Percentiles rank a stretch among this genome's conserved stretches.
Conservation (phyloP, 2,329 filamentous ascomycete species). For the Arthrobotrys sphaeroides region DNA sequence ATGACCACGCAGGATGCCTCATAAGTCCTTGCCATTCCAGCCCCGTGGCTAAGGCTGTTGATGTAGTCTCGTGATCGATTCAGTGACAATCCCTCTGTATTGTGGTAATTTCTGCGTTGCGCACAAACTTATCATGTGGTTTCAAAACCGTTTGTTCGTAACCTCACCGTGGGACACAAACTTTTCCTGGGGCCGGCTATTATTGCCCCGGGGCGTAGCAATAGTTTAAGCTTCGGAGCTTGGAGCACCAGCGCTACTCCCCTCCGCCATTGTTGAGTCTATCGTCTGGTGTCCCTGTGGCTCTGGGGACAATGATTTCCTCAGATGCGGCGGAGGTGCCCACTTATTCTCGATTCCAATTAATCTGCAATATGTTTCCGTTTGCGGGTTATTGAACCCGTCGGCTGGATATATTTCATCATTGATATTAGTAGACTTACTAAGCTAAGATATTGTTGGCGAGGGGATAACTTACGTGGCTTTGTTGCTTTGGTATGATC, state of each 20-base stretch:
- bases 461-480: constrained; percentile 63
- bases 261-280: not conserved
- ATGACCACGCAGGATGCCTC: too few relatives aligned
- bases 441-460: too few relatives aligned
- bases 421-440: not conserved
- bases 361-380: constrained; percentile 79
- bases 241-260: not conserved
- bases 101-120: too few relatives aligned
- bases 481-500: constrained; percentile 68
- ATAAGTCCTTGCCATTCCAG: too few relatives aligned
- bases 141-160: too few relatives aligned
- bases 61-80: too few relatives aligned
- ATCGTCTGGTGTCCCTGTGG: not conserved
- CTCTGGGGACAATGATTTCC: constrained; percentile 13
- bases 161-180: too few relatives aligned
- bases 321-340: constrained; percentile 12
- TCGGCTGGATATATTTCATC: constrained; percentile 9
- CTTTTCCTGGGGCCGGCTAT: too few relatives aligned
- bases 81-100: too few relatives aligned
- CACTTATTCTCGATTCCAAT: constrained; percentile 76
- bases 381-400: constrained; percentile 90
- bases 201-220: too few relatives aligned
- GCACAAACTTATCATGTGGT: too few relatives aligned
- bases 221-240: not conserved
- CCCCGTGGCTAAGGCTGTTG: too few relatives aligned